A percentile compares a stretch with the other conserved stretches of the same genome.
phyloP scores from a whole-genome alignment of 129 eudicot species.

The Pseudognaphalium luteoalbum region DNA sequence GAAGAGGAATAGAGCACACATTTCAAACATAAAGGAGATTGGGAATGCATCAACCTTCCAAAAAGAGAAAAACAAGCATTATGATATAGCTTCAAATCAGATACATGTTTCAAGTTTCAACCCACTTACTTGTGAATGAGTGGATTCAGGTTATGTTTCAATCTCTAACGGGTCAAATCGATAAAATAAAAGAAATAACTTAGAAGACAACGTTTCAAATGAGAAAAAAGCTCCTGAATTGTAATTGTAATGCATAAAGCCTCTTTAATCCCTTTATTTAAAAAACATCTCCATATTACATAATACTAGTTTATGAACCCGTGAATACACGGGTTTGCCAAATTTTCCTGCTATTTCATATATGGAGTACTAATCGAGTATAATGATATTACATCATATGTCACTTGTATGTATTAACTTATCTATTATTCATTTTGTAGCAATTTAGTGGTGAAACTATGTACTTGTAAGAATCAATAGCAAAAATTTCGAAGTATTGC shows the following conservation, averaged over 20 bases:
- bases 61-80: background rate
- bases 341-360: too few relatives aligned
- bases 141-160: background rate
- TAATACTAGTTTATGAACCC: too few relatives aligned
- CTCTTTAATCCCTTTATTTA: background rate
- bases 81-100: background rate
- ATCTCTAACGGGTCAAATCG: background rate
- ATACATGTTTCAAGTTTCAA: background rate
- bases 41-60: slow-evolving; percentile 92
- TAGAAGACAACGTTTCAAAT: background rate
- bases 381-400: too few relatives aligned
- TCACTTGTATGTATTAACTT: too few relatives aligned
- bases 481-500: too few relatives aligned
- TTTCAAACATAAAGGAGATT: slow-evolving; percentile 85
- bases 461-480: too few relatives aligned
- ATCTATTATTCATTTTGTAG: too few relatives aligned
- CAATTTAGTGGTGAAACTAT: too few relatives aligned
- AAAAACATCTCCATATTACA: too few relatives aligned
- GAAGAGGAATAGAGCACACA: slow-evolving; percentile 86
- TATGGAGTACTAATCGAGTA: too few relatives aligned
- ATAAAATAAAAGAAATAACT: background rate
- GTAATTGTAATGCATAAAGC: background rate
- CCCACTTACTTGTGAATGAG: background rate
- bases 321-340: too few relatives aligned
- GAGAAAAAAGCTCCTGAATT: background rate